Base-by-base conservation (phyloP, 2,329 filamentous ascomycete genomes). In the Cadophora sp. region DNA sequence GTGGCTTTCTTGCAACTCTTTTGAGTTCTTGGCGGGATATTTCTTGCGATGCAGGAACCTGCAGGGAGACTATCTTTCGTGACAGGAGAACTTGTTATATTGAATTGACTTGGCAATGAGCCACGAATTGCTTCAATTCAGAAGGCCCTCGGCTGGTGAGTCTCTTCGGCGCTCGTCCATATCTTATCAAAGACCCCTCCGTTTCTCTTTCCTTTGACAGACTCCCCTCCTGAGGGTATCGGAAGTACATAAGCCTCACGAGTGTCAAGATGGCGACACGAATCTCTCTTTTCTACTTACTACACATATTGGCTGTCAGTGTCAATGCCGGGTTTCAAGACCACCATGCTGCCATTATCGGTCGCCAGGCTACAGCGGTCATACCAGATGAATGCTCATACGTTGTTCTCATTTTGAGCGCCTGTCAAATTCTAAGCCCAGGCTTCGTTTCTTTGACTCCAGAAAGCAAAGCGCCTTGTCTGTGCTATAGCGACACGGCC, bases 381-480 rank as follows among this genome's bases (percentile, higher is more conserved):
- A 31, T 55, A 9, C 51, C 51, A 31, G 4, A 29, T 7, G 51
- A 55, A 19, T 55, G 51, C 26, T 29, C 51, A 2, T 55, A 55
- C 26, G 51, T 26, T 6, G 51, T 29, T 12, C 51, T 55, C 14
- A 16, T 55, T 31, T 11, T 55, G 51, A 55, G 51, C 51, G 51
- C 51, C 16, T 55, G 51, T 27, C 51, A 55, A 55, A 29, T 55
- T n/a, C 8, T 55, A n/a, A 60, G 56, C 11, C 31, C 56, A 40
- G 56, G 56, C 8, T 60, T 40, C 31, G 4, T 26, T 22, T n/a
- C 31, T 27, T 37, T 60, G n/a, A 29, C 7, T 27, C 56, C 56
- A 40, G 31, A 26, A 11, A 60, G 37, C 31, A 37, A 55, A 55
- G 62, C 62, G n/a, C 51, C 62, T 2, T 64, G 62, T 29, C 27